Evolutionary conservation across 164 flowering plant species (phyloP).

Genomic region (Euptelea pleiosperma): DNA sequence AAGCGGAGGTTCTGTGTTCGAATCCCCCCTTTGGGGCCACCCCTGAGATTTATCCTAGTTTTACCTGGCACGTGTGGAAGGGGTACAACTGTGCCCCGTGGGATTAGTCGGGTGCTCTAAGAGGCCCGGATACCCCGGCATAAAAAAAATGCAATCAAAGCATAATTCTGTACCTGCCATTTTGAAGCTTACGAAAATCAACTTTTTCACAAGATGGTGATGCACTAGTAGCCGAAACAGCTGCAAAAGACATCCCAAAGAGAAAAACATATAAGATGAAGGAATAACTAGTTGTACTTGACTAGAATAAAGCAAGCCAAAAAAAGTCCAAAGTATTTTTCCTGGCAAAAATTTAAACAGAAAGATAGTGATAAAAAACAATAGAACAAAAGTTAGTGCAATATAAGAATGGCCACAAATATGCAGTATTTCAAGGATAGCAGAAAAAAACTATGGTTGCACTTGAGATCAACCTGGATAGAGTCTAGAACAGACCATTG

Average conservation of each 20-base stretch:
- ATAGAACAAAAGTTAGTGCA: neutral
- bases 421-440: neutral
- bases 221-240: slow-evolving; percentile 45
- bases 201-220: slow-evolving; percentile 48
- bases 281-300: neutral
- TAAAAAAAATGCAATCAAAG: neutral
- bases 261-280: slow-evolving; percentile 2
- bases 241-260: slow-evolving; percentile 39
- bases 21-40: too few relatives aligned
- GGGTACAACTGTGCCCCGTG: too few relatives aligned
- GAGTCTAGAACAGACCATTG: slow-evolving; percentile 97
- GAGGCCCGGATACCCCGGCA: too few relatives aligned
- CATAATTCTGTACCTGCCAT: slow-evolving; percentile 72
- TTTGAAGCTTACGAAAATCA: slow-evolving; percentile 91
- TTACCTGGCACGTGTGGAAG: too few relatives aligned
- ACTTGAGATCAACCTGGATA: slow-evolving; percentile 43
- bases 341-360: neutral
- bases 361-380: neutral
- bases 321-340: neutral
- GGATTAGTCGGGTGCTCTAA: too few relatives aligned
- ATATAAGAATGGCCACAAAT: neutral
- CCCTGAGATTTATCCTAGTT: too few relatives aligned
- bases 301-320: neutral
- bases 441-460: slow-evolving; percentile 15
- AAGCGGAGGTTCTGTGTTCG: too few relatives aligned